A percentile compares a stretch with the other conserved stretches of the same genome.
phyloP scores from a whole-genome alignment of 176 grass and related monocot species.

The Ensete glaucum region DNA sequence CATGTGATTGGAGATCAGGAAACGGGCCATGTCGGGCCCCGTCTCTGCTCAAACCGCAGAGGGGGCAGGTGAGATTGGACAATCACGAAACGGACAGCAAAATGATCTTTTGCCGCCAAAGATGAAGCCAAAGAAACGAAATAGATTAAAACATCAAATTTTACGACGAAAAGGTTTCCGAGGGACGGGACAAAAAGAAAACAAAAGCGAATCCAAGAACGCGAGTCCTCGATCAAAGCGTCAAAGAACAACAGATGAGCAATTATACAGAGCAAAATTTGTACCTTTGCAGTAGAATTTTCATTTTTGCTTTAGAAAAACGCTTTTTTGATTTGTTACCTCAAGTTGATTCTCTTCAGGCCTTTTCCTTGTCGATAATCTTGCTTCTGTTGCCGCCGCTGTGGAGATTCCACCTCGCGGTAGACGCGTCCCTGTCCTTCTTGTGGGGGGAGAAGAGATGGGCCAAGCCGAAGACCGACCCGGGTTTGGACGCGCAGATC shows the following conservation, averaged over 20 bases:
- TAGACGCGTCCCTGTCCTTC: neutral
- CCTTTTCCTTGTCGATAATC: neutral
- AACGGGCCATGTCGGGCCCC: neutral
- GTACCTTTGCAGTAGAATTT: neutral
- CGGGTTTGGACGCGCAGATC: neutral
- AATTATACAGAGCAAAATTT: conserved; percentile 10
- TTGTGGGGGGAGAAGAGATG: conserved; percentile 7
- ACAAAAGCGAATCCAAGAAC: neutral
- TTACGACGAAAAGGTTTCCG: too few species aligned
- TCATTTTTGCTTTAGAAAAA: neutral
- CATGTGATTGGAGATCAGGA: neutral
- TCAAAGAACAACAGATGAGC: neutral
- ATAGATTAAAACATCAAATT: too few species aligned
- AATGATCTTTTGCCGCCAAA: too few species aligned
- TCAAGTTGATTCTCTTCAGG: neutral
- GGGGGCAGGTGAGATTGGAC: too few species aligned
- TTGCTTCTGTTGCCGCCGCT: conserved; percentile 1
- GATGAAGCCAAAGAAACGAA: too few species aligned
- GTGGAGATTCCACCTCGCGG: neutral
- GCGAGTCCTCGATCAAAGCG: neutral
- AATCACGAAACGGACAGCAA: too few species aligned
- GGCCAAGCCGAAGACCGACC: conserved; percentile 6
- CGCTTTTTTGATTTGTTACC: neutral
- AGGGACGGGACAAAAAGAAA: too few species aligned
- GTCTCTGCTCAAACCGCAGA: neutral